Conservation (phyloP, 2,329 filamentous ascomycete genomes). For the Madurella mycetomatis region DNA sequence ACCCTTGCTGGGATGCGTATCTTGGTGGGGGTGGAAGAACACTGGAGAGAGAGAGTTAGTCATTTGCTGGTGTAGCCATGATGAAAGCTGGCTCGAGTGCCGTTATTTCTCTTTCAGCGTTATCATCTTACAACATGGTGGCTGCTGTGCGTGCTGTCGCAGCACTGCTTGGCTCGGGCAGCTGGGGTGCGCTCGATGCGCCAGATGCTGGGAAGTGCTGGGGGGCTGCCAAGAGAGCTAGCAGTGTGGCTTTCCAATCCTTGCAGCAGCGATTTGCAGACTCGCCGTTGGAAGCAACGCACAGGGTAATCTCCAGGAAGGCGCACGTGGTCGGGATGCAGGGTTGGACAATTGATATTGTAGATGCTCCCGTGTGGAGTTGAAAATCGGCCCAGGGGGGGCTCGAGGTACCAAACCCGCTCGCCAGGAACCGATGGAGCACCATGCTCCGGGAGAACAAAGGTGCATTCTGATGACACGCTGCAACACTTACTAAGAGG, state of each 20-base stretch:
- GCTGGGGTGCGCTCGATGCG: background rate
- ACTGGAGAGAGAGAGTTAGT: constrained; percentile 40
- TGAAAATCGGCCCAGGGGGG: background rate
- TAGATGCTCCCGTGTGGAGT: background rate
- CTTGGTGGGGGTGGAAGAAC: constrained; percentile 82
- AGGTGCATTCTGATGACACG: background rate
- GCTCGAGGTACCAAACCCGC: background rate
- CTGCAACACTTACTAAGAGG: constrained; percentile 5
- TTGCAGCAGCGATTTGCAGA: background rate
- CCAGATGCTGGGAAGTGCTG: background rate
- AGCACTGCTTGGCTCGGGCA: constrained; percentile 2
- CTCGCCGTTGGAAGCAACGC: background rate
- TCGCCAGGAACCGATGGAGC: background rate
- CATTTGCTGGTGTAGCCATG: constrained; percentile 4
- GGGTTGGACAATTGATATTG: background rate
- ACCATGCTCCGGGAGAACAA: background rate
- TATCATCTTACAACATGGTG: constrained; percentile 21
- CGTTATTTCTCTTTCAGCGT: background rate
- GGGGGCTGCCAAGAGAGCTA: background rate
- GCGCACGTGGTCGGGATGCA: no score
- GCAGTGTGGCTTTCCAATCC: background rate
- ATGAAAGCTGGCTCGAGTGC: background rate
- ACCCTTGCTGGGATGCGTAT: constrained; percentile 70
- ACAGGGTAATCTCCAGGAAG: background rate
- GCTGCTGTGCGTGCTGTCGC: background rate